phyloP scores from a whole-genome alignment of 2,329 filamentous ascomycete genomes.

The Rhexocercosporidium sp. region DNA sequence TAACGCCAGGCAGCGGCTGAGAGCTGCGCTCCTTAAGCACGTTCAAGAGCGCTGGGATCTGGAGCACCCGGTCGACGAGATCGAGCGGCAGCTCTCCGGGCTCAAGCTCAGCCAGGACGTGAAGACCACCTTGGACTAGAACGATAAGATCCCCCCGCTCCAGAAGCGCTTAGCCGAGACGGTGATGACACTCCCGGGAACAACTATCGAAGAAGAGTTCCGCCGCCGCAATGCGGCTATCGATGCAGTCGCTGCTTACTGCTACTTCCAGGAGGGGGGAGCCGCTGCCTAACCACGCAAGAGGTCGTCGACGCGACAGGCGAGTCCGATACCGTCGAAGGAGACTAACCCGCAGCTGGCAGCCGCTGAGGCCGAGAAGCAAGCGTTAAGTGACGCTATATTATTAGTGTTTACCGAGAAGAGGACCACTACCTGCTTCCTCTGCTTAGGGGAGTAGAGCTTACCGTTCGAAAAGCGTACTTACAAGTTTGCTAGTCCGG shows the following conservation, averaged over 20 bases:
- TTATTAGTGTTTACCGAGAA: constrained; percentile 32
- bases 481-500: constrained; percentile 28
- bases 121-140: constrained; percentile 7
- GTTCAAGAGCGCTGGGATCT: constrained; percentile 23
- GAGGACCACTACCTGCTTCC: constrained; percentile 30
- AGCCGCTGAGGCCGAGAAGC: constrained; percentile 31
- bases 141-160: constrained; percentile 31
- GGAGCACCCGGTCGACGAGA: constrained; percentile 30
- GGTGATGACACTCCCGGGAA: constrained; percentile 37
- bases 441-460: constrained; percentile 30
- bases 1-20: constrained; percentile 23
- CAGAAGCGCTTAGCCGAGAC: constrained; percentile 38
- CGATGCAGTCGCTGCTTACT: constrained; percentile 38
- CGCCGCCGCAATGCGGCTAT: constrained; percentile 37
- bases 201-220: constrained; percentile 29
- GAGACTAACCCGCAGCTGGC: constrained; percentile 26
- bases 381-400: constrained; percentile 32
- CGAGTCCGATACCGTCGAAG: constrained; percentile 26
- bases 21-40: constrained; percentile 28
- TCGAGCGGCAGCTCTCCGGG: constrained; percentile 31
- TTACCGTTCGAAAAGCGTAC: constrained; percentile 28
- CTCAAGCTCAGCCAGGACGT: constrained; percentile 23
- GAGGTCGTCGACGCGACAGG: constrained; percentile 22
- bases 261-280: constrained; percentile 28
- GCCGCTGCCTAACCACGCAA: constrained; percentile 24